phyloP scores from a whole-genome alignment of 2,329 filamentous ascomycete genomes.

The Cytospora mali region DNA sequence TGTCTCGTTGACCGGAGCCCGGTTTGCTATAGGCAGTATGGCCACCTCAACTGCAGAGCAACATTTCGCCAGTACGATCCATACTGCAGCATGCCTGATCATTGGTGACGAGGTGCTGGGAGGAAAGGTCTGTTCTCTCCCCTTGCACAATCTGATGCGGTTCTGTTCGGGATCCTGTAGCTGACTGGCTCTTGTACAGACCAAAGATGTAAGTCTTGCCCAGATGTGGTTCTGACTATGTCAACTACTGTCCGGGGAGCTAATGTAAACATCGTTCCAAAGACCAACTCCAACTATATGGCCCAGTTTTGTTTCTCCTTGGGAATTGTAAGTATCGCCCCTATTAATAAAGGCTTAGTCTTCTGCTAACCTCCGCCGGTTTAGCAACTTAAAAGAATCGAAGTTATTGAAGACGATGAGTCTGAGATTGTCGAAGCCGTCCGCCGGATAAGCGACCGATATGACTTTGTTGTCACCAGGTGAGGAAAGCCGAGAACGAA shows the following conservation, averaged over 20 bases:
- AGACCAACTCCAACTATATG: constrained; percentile 67
- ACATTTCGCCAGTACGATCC: constrained; percentile 68
- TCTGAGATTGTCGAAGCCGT: constrained; percentile 87
- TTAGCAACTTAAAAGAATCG: constrained; percentile 78
- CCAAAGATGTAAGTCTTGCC: constrained; percentile 34
- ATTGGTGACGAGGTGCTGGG: constrained; percentile 97
- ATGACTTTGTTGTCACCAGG: constrained; percentile 94
- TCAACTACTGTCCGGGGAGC: neutral
- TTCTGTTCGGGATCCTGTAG: neutral
- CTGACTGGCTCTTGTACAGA: constrained; percentile 29
- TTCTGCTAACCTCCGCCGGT: constrained; percentile 11
- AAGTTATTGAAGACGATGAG: constrained; percentile 93
- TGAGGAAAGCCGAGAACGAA: constrained; percentile 32
- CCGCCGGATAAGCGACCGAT: constrained; percentile 80
- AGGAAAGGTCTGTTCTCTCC: constrained; percentile 70
- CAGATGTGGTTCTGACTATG: neutral
- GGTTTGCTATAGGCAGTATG: constrained; percentile 32
- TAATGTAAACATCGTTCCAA: neutral
- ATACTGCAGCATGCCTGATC: constrained; percentile 88
- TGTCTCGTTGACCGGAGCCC: constrained; percentile 14
- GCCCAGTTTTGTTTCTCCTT: constrained; percentile 67
- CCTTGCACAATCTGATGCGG: neutral
- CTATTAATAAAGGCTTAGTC: neutral
- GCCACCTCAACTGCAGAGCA: constrained; percentile 57
- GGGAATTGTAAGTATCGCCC: constrained; percentile 54